Evolutionary conservation across 2,329 filamentous ascomycete genomes (phyloP).

Genomic region (Paraphaeosphaeria minitans): DNA sequence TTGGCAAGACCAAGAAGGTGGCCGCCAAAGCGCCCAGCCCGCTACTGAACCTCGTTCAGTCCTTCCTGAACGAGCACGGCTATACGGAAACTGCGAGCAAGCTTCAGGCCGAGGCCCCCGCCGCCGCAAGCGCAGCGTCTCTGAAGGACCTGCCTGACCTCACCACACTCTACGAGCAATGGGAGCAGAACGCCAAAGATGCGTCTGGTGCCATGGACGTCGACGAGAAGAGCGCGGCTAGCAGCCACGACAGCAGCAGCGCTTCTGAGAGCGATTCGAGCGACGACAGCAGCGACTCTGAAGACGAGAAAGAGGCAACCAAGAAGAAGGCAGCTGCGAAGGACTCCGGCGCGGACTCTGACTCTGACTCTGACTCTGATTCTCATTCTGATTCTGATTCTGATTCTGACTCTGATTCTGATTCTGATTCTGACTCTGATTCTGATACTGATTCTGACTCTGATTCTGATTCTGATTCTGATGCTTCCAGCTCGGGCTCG

Average conservation of each 20-base stretch:
- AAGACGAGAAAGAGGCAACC: slow-evolving; percentile 25
- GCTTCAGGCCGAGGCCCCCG: slow-evolving; percentile 27
- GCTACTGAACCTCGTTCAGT: slow-evolving; percentile 40
- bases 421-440: slow-evolving; percentile 29
- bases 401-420: slow-evolving; percentile 23
- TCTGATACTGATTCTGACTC: slow-evolving; percentile 44
- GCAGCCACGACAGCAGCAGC: slow-evolving; percentile 31
- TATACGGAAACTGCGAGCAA: slow-evolving; percentile 37
- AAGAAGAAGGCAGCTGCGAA: slow-evolving; percentile 21
- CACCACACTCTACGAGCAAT: slow-evolving; percentile 32
- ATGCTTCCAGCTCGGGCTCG: background rate
- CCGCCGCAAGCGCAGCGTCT: slow-evolving; percentile 9
- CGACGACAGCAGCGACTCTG: slow-evolving; percentile 36
- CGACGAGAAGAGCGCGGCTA: slow-evolving; percentile 30
- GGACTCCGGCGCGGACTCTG: slow-evolving; percentile 23
- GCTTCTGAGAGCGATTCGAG: slow-evolving; percentile 27
- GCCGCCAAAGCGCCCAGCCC: slow-evolving; percentile 21
- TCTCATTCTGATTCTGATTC: slow-evolving; percentile 43
- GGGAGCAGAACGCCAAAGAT: slow-evolving; percentile 31
- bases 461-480: slow-evolving; percentile 27
- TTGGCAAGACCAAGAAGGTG: slow-evolving; percentile 12
- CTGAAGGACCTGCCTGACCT: slow-evolving; percentile 27
- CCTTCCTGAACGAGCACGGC: slow-evolving; percentile 43
- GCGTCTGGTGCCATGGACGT: slow-evolving; percentile 39
- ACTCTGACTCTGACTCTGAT: slow-evolving; percentile 30